Evolutionary conservation across 2,329 filamentous ascomycete species (phyloP), one percentile per base, ranked within the genome.

Genomic region (Zymoseptoria tritici): DNA sequence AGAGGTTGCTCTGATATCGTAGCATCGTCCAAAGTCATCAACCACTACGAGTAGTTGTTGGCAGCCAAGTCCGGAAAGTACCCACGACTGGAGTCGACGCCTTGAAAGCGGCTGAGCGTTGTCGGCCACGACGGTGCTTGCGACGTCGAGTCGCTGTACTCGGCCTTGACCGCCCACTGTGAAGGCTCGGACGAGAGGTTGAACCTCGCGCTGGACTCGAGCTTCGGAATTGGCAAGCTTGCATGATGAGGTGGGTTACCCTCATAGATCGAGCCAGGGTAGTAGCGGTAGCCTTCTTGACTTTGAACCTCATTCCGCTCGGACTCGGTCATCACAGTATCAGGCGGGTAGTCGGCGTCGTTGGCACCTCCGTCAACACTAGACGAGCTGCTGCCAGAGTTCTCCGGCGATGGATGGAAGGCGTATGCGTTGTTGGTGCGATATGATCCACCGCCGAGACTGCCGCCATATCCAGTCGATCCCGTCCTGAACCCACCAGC

Each of bases 221-320:
- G 71, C 65, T 59, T 77, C 68, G 59, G 64, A 11, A 72, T 61
- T 2, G 69, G 69, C 19, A 70, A 67, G n/a, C 62, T 51, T 65
- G 61, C 42, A 13, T 58, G 70, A 26, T 64, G 60, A 11, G 50
- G 50, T 52, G 67, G 63, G 5, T 76, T 66, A 4, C 65, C 70
- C 55, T 80, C 77, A 65, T 78, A 79, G 36, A 80, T 70, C 1
- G 77, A 69, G 3, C 70, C 69, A 0, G 78, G 76, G 46, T 75
- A 78, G 68, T 80, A 80, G n/a, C 75, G 74, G 63, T 80, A 80
- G 13, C 76, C 76, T 20, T 76, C 72, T 8, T 70, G 64, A 16
- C 65, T 67, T 22, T 78, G 76, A 51, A 78, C 76, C 60, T 74
- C 71, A 63, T 75, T 73, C 36, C 76, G 71, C 50, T 78, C 76